A percentile compares a stretch with the other conserved stretches of the same genome.
These are phyloP conservation scores for Salicornia ramosissima DNA, from an alignment of 148 eudicot species.

Conservation along the genomic window DNA sequence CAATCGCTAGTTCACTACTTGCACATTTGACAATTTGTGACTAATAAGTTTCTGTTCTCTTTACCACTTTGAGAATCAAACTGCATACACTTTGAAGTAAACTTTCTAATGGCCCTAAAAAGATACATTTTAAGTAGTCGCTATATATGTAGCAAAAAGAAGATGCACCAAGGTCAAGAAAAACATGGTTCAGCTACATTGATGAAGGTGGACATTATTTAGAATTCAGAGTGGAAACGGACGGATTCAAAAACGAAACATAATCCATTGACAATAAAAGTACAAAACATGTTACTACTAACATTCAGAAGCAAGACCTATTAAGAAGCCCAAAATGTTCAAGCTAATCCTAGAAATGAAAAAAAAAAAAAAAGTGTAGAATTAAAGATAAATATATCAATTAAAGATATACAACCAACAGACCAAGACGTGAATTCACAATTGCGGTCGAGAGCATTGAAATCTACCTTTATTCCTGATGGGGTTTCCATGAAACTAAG, in stretches of 20 bases:
- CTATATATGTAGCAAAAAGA: background rate
- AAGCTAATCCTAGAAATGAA: too few relatives aligned
- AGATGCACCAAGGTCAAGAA: too few relatives aligned
- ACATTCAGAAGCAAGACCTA: background rate
- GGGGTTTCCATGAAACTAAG: slow-evolving; percentile 97
- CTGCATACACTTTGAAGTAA: background rate
- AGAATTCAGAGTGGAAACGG: background rate
- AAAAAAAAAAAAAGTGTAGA: too few relatives aligned
- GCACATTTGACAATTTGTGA: background rate
- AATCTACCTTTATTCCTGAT: slow-evolving; percentile 87
- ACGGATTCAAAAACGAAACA: background rate
- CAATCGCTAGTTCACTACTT: background rate
- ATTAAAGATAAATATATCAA: background rate
- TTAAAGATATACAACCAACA: background rate
- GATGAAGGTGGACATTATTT: background rate
- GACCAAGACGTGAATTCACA: background rate
- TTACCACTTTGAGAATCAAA: background rate
- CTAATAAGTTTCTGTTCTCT: background rate
- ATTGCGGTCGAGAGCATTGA: background rate
- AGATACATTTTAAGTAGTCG: background rate
- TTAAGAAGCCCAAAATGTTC: slow-evolving; percentile 1
- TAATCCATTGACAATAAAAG: background rate
- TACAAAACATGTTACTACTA: background rate
- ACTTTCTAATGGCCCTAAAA: background rate
- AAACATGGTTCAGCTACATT: background rate